Percentiles rank a stretch among this genome's conserved stretches.
Conservation (phyloP, 2,329 filamentous ascomycete genomes). For the Sarocladiaceae sp. region DNA sequence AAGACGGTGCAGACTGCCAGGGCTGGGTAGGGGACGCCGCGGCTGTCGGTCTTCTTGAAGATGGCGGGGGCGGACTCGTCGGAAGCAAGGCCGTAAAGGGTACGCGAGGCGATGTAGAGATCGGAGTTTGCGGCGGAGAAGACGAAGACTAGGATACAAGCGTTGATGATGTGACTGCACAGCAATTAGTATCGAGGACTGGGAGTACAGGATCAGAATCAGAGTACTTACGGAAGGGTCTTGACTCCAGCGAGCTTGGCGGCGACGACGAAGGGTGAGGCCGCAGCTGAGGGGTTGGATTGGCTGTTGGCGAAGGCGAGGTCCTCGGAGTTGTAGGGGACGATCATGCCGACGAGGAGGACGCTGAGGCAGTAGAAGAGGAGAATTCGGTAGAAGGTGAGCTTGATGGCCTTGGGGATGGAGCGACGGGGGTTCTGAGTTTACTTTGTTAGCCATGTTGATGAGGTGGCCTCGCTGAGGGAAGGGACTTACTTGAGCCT, state of each 20-base stretch:
- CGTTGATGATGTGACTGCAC: slow-evolving; percentile 67
- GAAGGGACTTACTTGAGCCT: slow-evolving; percentile 51
- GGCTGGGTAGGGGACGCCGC: slow-evolving; percentile 56
- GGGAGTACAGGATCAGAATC: background rate
- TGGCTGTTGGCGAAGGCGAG: slow-evolving; percentile 59
- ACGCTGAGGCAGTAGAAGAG: slow-evolving; percentile 65
- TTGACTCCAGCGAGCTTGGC: slow-evolving; percentile 63
- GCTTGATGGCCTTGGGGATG: slow-evolving; percentile 54
- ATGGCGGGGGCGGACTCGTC: slow-evolving; percentile 66
- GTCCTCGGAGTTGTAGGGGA: slow-evolving; percentile 61
- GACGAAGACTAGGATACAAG: slow-evolving; percentile 70
- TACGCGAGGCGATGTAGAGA: slow-evolving; percentile 74
- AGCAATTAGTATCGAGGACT: background rate
- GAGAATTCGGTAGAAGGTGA: slow-evolving; percentile 58
- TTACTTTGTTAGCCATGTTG: slow-evolving; percentile 59
- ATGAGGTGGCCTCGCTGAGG: slow-evolving; percentile 53
- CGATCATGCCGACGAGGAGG: slow-evolving; percentile 71
- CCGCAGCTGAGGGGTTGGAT: slow-evolving; percentile 68
- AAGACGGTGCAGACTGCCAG: slow-evolving; percentile 58
- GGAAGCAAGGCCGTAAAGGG: slow-evolving; percentile 71
- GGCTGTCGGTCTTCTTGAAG: slow-evolving; percentile 61
- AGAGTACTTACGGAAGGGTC: background rate
- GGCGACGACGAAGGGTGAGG: slow-evolving; percentile 67
- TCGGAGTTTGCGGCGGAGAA: slow-evolving; percentile 69
- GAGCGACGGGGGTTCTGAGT: slow-evolving; percentile 53